Evolutionary conservation across 805 yeast species (phyloP).

Genomic region (Pichia deserticola): DNA sequence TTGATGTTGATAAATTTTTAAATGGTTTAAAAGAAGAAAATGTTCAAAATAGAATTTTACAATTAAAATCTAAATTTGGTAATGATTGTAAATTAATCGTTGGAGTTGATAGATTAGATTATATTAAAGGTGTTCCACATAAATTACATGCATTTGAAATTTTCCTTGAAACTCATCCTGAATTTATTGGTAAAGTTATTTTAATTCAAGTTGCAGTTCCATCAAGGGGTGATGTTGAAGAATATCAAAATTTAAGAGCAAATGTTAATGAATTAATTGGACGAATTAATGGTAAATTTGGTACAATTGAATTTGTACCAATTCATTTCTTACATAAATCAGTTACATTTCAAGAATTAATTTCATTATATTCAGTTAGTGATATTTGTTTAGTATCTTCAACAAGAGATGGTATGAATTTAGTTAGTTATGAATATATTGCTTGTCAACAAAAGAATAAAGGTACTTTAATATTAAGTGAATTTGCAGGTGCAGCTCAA

Average conservation of each 20-base stretch:
- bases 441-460: conserved; percentile 82
- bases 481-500: conserved; percentile 99
- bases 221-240: conserved; percentile 95
- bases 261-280: conserved; percentile 96
- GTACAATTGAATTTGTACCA: conserved; percentile 95
- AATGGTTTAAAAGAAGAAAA: conserved; percentile 60
- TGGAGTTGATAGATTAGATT: conserved; percentile 94
- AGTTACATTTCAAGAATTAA: conserved; percentile 83
- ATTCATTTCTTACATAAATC: conserved; percentile 94
- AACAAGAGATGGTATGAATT: conserved; percentile 97
- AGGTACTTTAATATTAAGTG: conserved; percentile 84
- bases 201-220: conserved; percentile 97
- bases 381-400: conserved; percentile 92
- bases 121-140: conserved; percentile 97
- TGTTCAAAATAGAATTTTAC: conserved; percentile 60
- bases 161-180: conserved; percentile 87
- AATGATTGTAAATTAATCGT: conserved; percentile 78
- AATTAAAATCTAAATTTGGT: conserved; percentile 55
- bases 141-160: conserved; percentile 94
- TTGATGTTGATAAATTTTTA: conserved; percentile 85
- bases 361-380: conserved; percentile 74
- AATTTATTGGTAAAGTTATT: conserved; percentile 96
- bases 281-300: conserved; percentile 90
- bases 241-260: conserved; percentile 87
- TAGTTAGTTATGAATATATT: conserved; percentile 92